phyloP scores from a whole-genome alignment of 2,329 filamentous ascomycete species.

The Microsporum canis region DNA sequence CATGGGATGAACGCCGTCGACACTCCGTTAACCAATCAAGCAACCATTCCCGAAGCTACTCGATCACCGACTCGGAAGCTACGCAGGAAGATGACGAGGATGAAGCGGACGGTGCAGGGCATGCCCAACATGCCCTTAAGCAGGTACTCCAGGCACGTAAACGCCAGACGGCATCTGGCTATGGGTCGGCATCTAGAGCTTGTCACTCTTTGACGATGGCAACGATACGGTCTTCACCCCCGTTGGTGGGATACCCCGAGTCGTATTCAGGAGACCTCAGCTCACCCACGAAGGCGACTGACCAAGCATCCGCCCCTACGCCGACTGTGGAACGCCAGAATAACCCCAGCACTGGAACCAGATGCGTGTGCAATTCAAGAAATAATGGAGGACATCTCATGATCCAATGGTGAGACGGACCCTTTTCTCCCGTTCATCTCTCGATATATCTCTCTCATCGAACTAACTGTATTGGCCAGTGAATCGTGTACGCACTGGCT shows the following conservation, averaged over 20 bases:
- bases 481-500: slow-evolving; percentile 53
- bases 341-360: slow-evolving; percentile 42
- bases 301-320: slow-evolving; percentile 38
- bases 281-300: slow-evolving; percentile 42
- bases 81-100: slow-evolving; percentile 9
- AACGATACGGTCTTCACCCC: slow-evolving; percentile 34
- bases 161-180: slow-evolving; percentile 18
- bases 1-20: slow-evolving; percentile 27
- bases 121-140: slow-evolving; percentile 39
- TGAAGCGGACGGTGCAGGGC: slow-evolving; percentile 23
- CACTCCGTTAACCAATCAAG: slow-evolving; percentile 18
- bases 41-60: slow-evolving; percentile 16
- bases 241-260: slow-evolving; percentile 28
- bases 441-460: not conserved
- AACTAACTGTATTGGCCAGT: slow-evolving; percentile 23
- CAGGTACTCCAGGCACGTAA: slow-evolving; percentile 29
- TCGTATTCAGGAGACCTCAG: slow-evolving; percentile 30
- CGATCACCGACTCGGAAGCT: slow-evolving; percentile 17
- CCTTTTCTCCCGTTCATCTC: slow-evolving; percentile 2
- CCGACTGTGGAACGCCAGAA: slow-evolving; percentile 44
- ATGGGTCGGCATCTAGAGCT: slow-evolving; percentile 20
- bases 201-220: slow-evolving; percentile 23
- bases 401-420: slow-evolving; percentile 43
- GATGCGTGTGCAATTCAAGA: slow-evolving; percentile 47
- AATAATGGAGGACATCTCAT: slow-evolving; percentile 46